phyloP scores from a whole-genome alignment of 352 stramenopile species.

The Peronospora farinosa region DNA sequence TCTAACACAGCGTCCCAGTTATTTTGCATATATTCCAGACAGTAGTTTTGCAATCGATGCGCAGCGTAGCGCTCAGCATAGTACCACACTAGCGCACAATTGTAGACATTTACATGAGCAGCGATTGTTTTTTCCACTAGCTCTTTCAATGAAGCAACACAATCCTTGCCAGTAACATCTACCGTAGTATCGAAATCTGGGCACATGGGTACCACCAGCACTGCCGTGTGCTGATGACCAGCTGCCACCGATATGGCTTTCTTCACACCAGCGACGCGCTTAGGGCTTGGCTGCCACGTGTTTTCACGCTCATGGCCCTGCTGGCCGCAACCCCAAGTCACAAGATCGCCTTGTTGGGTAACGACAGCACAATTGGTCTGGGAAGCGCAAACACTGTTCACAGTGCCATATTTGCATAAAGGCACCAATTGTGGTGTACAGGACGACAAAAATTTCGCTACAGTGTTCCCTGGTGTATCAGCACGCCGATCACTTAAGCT shows the following conservation, averaged over 20 bases:
- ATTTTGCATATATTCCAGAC: conserved; percentile 50
- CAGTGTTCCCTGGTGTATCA: conserved; percentile 14
- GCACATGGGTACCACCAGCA: conserved; percentile 50
- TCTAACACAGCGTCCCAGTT: conserved; percentile 78
- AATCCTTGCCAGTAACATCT: conserved; percentile 1
- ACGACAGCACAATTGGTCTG: conserved; percentile 77
- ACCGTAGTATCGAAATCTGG: conserved; percentile 19
- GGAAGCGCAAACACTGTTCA: conserved; percentile 58
- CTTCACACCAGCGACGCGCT: conserved; percentile 66
- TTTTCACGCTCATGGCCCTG: conserved; percentile 66
- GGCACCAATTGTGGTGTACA: conserved; percentile 44
- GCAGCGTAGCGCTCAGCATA: conserved; percentile 52
- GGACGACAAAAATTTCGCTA: conserved; percentile 20
- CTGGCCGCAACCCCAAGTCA: conserved; percentile 68
- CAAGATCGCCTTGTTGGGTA: conserved; percentile 49
- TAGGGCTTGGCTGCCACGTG: conserved; percentile 75
- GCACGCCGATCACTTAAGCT: conserved; percentile 5
- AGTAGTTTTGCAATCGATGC: conserved; percentile 38
- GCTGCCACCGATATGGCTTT: conserved; percentile 59
- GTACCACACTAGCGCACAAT: conserved; percentile 51
- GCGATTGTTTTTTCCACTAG: conserved; percentile 48
- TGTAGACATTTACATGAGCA: conserved; percentile 49
- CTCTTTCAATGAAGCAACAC: conserved; percentile 26
- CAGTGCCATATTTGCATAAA: conserved; percentile 37
- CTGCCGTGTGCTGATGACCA: conserved; percentile 67